phyloP scores from a whole-genome alignment of 305 asterid species.

The Fraxinus sp. region DNA sequence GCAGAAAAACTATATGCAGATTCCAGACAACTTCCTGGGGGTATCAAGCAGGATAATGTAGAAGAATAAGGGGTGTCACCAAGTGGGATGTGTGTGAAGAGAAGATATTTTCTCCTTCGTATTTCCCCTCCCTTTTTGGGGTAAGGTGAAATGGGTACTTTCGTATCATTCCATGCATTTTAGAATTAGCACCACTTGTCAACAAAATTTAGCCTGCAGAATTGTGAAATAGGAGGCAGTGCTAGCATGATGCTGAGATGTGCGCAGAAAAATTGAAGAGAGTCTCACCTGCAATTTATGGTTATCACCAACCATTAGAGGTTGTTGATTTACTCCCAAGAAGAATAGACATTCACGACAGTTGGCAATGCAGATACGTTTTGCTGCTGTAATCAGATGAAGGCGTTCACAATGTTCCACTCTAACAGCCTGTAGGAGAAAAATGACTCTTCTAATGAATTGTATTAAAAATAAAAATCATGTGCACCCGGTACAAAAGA shows the following conservation, averaged over 20 bases:
- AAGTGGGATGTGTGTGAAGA: not conserved
- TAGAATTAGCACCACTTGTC: not conserved
- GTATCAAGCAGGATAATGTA: not conserved
- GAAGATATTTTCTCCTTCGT: not conserved
- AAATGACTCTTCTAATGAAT: constrained; percentile 1
- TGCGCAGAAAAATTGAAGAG: not conserved
- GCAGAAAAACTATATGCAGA: not conserved
- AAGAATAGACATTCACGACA: constrained; percentile 97
- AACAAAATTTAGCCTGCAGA: constrained; percentile 12
- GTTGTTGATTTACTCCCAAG: constrained; percentile 94
- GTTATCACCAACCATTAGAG: constrained; percentile 96
- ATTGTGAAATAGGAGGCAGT: not conserved
- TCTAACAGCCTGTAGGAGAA: constrained; percentile 73
- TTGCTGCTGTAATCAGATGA: constrained; percentile 85
- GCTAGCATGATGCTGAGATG: not conserved
- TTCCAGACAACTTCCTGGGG: not conserved
- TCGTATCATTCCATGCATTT: not conserved
- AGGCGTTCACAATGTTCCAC: constrained; percentile 99
- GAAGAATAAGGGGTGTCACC: not conserved
- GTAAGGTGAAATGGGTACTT: constrained; percentile 6
- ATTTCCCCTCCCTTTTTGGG: not conserved
- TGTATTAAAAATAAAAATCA: not conserved
- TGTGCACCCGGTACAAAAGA: not conserved
- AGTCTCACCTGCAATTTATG: constrained; percentile 84
- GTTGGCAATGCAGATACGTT: constrained; percentile 87